Evolutionary conservation across 257 asterid species (phyloP), one percentile per base, ranked within the genome.

Genomic region (Lycium barbarum): DNA sequence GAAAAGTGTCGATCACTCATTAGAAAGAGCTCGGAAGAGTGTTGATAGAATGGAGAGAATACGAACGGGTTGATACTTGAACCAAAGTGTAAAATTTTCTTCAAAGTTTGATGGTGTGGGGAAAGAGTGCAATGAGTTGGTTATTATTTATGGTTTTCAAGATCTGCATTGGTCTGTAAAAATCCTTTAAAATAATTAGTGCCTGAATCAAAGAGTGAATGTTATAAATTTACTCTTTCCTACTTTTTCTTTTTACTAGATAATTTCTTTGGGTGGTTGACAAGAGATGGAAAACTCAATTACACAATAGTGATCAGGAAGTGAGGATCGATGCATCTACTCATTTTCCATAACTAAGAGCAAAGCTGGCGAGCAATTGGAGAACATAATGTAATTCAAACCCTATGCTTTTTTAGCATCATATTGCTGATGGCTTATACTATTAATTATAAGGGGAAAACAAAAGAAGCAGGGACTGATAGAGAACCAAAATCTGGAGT

Each of bases 21-120:
- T 91, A 20, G 98, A 93, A 80, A 89, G 94, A 85, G 95, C 90
- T 5, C 91, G 98, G 85, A 93, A 92, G 91, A 95, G 98, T 79
- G 94, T 95, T 38, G 98, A 94, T 89, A 84, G 91, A 87, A 86
- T 94, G 84, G 97, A 94, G 79, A 91, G 96, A 85, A 65, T 94
- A 81, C 92, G 97, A 40, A 89, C 89, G 3, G 94, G 94, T 74
- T 91, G 74, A 91, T 47, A 40, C 40, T 89, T 58, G 1, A 5
- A 51, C 59, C 84, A 47, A 40, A 20, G 13, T 86, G 89, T 89
- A 88, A 82, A 85, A 88, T 87, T 90, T 26, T 79, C 84, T 86
- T 89, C 80, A 68, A 82, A 63, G 51, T 87, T 79, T 85, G 89
- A 79, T 86, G 90, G 86, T 88, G 87, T 83, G 87, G 91, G 88